Percentiles rank a stretch among this genome's conserved stretches.
Evolutionary conservation across 1,284 basidiomycete species (phyloP).

Genomic region (Marasmius oreades): DNA sequence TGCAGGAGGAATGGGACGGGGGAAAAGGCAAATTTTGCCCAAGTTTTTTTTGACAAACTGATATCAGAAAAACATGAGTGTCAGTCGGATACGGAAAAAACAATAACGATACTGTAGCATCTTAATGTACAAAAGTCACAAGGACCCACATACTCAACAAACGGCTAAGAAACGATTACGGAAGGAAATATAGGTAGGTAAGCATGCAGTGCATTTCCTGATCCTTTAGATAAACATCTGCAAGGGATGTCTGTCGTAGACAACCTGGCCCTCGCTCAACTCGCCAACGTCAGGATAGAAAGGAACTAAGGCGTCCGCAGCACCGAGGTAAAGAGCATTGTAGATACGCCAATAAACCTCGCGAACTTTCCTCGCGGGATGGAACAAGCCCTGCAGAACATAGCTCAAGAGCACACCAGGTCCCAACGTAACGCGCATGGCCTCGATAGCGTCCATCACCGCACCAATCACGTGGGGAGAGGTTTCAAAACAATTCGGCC

Average conservation of each 20-base stretch:
- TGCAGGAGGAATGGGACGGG: no score
- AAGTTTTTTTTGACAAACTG: no score
- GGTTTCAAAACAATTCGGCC: constrained; percentile 99
- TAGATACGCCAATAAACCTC: constrained; percentile 97
- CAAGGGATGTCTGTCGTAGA: constrained; percentile 82
- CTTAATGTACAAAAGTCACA: background rate
- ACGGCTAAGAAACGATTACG: background rate
- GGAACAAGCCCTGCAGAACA: constrained; percentile 90
- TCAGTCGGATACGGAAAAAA: background rate
- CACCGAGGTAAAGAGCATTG: constrained; percentile 87
- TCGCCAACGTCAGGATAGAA: constrained; percentile 92
- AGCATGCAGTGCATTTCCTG: background rate
- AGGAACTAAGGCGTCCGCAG: constrained; percentile 86
- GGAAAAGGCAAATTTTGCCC: no score
- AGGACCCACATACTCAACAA: background rate
- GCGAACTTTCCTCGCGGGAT: constrained; percentile 93
- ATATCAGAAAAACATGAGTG: no score
- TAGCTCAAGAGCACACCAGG: constrained; percentile 92
- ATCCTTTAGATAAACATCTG: constrained; percentile 70
- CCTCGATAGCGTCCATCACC: constrained; percentile 95
- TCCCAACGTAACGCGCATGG: constrained; percentile 93
- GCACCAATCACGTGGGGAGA: constrained; percentile 97
- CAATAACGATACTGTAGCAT: background rate
- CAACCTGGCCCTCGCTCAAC: constrained; percentile 84
- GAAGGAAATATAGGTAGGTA: background rate